phyloP scores from a whole-genome alignment of 345 rosid genomes.

The Geranium brycei region DNA sequence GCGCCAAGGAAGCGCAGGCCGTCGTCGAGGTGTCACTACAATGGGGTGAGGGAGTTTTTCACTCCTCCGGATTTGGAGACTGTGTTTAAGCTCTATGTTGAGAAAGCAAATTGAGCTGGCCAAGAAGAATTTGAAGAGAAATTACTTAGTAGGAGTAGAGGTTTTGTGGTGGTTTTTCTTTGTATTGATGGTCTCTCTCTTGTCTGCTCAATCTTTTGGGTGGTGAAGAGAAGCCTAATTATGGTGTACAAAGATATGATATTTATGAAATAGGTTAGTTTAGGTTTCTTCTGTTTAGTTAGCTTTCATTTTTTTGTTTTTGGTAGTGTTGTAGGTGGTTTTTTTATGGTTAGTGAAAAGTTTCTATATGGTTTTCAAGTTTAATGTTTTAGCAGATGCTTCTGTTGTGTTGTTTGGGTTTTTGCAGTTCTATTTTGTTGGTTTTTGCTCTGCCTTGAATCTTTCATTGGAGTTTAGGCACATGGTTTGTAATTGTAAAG shows the following conservation, averaged over 20 bases:
- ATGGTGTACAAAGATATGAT: slow-evolving; percentile 29
- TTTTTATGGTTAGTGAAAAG: background rate
- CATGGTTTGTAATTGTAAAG: too few relatives aligned
- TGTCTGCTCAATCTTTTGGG: slow-evolving; percentile 4
- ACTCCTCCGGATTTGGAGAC: slow-evolving; percentile 73
- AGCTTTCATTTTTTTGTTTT: background rate
- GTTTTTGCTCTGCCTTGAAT: background rate
- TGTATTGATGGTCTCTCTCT: slow-evolving; percentile 7
- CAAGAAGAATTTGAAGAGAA: background rate
- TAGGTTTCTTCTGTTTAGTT: slow-evolving; percentile 1
- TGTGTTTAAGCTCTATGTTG: slow-evolving; percentile 53
- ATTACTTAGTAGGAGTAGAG: background rate
- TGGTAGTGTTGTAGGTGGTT: too few relatives aligned
- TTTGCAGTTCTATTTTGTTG: background rate
- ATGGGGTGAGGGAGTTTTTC: slow-evolving; percentile 59
- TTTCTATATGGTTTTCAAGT: slow-evolving; percentile 1
- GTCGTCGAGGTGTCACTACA: slow-evolving; percentile 34
- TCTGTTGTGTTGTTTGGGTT: slow-evolving; percentile 4
- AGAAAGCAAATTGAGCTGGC: slow-evolving; percentile 32
- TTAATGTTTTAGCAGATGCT: slow-evolving; percentile 8
- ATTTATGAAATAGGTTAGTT: slow-evolving; percentile 24
- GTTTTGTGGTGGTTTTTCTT: slow-evolving; percentile 1
- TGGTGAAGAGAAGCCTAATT: slow-evolving; percentile 11
- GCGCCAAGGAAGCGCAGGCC: slow-evolving; percentile 74
- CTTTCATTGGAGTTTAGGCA: background rate